Base-by-base conservation (phyloP, 2,329 filamentous ascomycete genomes). In the Aspergillus tubingensis region DNA sequence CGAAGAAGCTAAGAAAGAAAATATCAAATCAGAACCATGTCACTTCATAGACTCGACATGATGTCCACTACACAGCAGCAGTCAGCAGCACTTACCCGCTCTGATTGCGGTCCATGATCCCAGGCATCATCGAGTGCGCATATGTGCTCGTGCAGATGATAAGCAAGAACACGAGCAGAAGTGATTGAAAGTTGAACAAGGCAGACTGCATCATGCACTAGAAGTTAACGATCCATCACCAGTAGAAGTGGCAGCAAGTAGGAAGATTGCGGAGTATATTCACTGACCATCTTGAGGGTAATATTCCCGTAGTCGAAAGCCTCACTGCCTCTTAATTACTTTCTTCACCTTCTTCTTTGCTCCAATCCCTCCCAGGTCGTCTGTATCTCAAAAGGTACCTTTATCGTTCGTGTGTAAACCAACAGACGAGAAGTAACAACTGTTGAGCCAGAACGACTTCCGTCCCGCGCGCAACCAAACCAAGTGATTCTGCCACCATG, bases 131-230 rank as follows among this genome's bases (percentile, higher is more conserved):
- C 70, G 91, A 90, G 82, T 98, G 95, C 59, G 92, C 86, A 80
- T 99, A 98, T 64, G 95, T 88, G 78, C 91, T 93, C 59, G 95
- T 97, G 85, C 95, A 99, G 74, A 98, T 96, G 69, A 96, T 87
- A 68, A 99, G 89, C 54, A 99, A 88, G 71, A 99, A 88, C 68
- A 97, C 94, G 70, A 98, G 87, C 70, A 99, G 86, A 69, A 98
- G 90, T 61, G 92, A 96, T 79, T 97, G 92, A 83, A 99, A 98
- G 81, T 98, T 98, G 88, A 99, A 97, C 72, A 99, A 89, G 58
- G 95, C 95, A 61, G 95, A 91, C 95, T 97, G 72, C 54, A 54
- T 48, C 3, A 10, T 21, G 50, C 11, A 30, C 61, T 38, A 52
- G 32, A 36, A 36, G 25, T 44, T 41, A 32, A 27, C 13, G n/a